phyloP scores from a whole-genome alignment of 2,329 filamentous ascomycete genomes.

The Pyrenophora teres region DNA sequence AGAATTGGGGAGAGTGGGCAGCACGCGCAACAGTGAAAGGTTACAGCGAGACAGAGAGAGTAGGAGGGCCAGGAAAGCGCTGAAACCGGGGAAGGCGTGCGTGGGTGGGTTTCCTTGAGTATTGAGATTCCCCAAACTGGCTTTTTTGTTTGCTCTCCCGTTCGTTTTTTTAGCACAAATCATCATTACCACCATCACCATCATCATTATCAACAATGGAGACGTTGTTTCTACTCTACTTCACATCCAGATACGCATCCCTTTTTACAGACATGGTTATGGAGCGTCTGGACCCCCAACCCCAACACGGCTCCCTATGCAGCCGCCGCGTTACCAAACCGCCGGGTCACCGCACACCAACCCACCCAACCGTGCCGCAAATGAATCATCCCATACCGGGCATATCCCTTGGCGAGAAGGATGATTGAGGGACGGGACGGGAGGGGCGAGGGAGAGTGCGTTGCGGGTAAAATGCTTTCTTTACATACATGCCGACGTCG shows the following conservation, averaged over 20 bases:
- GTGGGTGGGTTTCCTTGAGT: constrained; percentile 10
- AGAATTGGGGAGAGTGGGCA: neutral
- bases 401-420: constrained; percentile 7
- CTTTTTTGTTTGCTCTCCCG: constrained; percentile 10
- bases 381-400: neutral
- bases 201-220: constrained; percentile 1
- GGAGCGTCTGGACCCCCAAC: no score
- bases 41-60: neutral
- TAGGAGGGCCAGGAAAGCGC: neutral
- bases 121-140: constrained; percentile 21
- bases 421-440: neutral
- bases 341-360: constrained; percentile 2
- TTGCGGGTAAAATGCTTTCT: no score
- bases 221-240: neutral
- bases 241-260: neutral
- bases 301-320: constrained; percentile 1
- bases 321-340: constrained; percentile 13
- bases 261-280: neutral
- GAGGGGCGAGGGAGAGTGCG: neutral
- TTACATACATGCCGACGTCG: no score
- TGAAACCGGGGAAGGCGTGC: neutral
- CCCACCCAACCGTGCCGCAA: constrained; percentile 14
- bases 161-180: neutral
- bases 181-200: neutral
- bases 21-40: neutral